Evolutionary conservation across 805 yeast genomes (phyloP), one percentile per base, ranked within the genome.

Genomic region (Brettanomyces custersianus): DNA sequence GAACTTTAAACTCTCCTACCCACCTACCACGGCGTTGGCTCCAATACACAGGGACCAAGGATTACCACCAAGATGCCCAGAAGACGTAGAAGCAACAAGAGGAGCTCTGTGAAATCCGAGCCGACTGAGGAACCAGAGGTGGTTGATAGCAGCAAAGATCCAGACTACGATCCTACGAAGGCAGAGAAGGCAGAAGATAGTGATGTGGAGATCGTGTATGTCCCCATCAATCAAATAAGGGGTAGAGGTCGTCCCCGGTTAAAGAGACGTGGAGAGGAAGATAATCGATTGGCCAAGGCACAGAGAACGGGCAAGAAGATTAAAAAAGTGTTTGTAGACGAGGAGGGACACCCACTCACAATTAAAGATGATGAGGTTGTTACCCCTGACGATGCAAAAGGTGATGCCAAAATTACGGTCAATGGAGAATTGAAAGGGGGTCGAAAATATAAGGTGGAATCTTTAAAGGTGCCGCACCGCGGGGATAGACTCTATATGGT

Each of bases 401-500:
- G 96, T 34, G 83, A 80, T 40, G 66, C 57, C 7, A 90, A 90
- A 55, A 73, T 90, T 26, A 77, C 74, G 45, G 65, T 54, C 28
- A 52, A 68, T 40, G 97, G 97, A 20, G 66, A 68, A 32, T 63
- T 90, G 40, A 53, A 58, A 30, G 94, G 82, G 4, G 88, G 76
- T 13, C 71, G 96, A 44, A 73, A 74, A 49, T 90, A 72, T 62
- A 68, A 88, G 40, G 76, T 80, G 37, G 72, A 79, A 41, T 71
- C 81, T 0, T 83, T 83, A 57, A 77, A 77, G 5, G 65, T 81
- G 7, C 52, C 63, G 29, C 78, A 75, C 4, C 66, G 74, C 37
- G 96, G 95, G 7, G 73, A 76, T 16, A 68, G 78, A 44, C 66
- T 78, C 39, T 92, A 75, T 57, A 88, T 90, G 95, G 72, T 92